phyloP scores from a whole-genome alignment of 176 grass and related monocot genomes.

The Cymbopogon citratus region DNA sequence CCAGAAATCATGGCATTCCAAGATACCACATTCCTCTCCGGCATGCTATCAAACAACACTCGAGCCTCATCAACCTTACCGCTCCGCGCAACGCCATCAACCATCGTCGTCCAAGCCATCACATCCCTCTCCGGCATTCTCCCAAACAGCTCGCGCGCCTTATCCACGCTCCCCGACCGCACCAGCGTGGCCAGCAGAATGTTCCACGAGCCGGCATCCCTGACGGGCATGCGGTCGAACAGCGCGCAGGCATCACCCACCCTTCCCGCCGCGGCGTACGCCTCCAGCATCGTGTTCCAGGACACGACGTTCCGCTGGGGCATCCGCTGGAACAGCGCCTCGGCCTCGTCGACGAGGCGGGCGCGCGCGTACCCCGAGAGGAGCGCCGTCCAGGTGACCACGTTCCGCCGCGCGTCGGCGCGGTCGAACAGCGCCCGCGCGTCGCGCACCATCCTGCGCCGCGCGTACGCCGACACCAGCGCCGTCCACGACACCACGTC shows the following conservation, averaged over 20 bases:
- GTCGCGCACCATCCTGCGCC: slow-evolving; percentile 30
- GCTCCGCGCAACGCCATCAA: slow-evolving; percentile 34
- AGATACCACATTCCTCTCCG: slow-evolving; percentile 37
- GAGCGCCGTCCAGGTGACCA: slow-evolving; percentile 60
- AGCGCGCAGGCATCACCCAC: slow-evolving; percentile 12
- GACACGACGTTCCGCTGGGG: slow-evolving; percentile 42
- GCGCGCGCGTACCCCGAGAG: slow-evolving; percentile 35
- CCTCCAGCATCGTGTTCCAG: slow-evolving; percentile 61
- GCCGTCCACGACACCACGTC: slow-evolving; percentile 56
- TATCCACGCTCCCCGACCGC: slow-evolving; percentile 25
- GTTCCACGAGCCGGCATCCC: slow-evolving; percentile 47
- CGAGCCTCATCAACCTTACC: slow-evolving; percentile 41
- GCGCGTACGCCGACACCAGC: slow-evolving; percentile 37
- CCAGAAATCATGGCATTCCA: slow-evolving; percentile 63
- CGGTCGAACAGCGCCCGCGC: slow-evolving; percentile 36
- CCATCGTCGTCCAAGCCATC: slow-evolving; percentile 49
- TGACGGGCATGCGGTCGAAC: slow-evolving; percentile 42
- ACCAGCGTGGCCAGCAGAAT: slow-evolving; percentile 37
- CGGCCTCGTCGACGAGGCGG: slow-evolving; percentile 20
- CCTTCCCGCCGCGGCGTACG: slow-evolving; percentile 10
- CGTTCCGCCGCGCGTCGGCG: slow-evolving; percentile 40
- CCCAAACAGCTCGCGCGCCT: slow-evolving; percentile 29
- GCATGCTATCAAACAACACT: slow-evolving; percentile 39
- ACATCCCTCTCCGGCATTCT: slow-evolving; percentile 44
- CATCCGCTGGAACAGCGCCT: slow-evolving; percentile 38